Evolutionary conservation across 768 basidiomycete species (phyloP).

Genomic region (Pisolithus microcarpus): DNA sequence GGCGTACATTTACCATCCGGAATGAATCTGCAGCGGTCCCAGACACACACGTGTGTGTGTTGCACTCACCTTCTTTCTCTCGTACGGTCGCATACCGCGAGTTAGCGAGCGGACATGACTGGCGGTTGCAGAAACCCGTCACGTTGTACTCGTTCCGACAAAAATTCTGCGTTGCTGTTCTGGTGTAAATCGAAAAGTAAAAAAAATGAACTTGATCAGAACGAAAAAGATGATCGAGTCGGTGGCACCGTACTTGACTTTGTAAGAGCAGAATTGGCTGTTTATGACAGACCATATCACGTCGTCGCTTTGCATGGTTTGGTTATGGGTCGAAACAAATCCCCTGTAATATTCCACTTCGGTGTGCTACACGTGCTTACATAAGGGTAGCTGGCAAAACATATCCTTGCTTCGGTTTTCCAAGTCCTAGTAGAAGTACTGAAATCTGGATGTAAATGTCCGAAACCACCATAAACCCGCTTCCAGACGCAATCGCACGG

Average conservation of each 20-base stretch:
- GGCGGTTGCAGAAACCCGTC: conserved; percentile 89
- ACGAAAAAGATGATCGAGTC: conserved; percentile 2
- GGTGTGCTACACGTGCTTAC: too few species aligned
- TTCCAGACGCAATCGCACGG: too few species aligned
- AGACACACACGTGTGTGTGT: background rate
- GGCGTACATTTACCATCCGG: background rate
- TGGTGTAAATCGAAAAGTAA: conserved; percentile 28
- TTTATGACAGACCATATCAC: conserved; percentile 97
- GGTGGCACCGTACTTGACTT: conserved; percentile 73
- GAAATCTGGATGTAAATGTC: too few species aligned
- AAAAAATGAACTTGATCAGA: conserved; percentile 1
- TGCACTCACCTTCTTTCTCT: conserved; percentile 75
- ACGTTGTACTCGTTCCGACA: conserved; percentile 99
- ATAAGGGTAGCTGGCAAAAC: too few species aligned
- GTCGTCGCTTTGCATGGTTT: conserved; percentile 85
- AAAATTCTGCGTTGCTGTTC: conserved; percentile 94
- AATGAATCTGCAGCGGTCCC: background rate
- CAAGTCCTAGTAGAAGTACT: too few species aligned
- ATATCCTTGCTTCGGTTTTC: too few species aligned
- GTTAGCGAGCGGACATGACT: conserved; percentile 97
- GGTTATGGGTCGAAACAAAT: too few species aligned
- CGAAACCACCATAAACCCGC: too few species aligned
- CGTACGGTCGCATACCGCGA: conserved; percentile 97
- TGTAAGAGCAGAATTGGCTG: conserved; percentile 95
- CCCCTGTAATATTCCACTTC: too few species aligned